These are phyloP conservation scores for Alnus rubra DNA, from an alignment of 306 rosid species.

Conservation along the genomic window DNA sequence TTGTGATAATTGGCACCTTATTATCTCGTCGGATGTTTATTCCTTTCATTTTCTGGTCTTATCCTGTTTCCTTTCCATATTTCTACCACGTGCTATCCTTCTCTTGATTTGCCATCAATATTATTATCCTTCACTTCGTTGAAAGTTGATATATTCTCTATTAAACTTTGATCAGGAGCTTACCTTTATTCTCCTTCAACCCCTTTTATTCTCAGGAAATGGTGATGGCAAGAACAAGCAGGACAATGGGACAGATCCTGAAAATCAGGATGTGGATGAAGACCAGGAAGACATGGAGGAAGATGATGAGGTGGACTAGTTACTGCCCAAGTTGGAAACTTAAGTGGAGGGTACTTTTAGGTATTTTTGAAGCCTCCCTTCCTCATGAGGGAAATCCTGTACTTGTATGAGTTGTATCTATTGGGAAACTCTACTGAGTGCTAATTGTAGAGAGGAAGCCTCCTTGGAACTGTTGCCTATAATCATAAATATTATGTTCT, in stretches of 20 bases:
- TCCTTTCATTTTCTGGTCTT: background rate
- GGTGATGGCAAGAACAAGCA: conserved; percentile 47
- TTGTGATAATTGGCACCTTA: background rate
- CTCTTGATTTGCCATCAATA: too few relatives aligned
- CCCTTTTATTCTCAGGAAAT: conserved; percentile 34
- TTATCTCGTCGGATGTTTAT: background rate
- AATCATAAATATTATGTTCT: background rate
- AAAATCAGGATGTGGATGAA: conserved; percentile 26
- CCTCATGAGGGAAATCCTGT: background rate
- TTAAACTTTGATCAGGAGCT: background rate
- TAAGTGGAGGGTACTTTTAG: background rate
- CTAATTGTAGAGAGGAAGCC: background rate
- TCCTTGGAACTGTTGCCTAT: background rate
- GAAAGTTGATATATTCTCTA: background rate
- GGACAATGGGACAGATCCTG: conserved; percentile 24
- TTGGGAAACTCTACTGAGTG: background rate
- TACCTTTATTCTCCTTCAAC: background rate
- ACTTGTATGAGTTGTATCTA: background rate
- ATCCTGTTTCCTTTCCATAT: too few relatives aligned
- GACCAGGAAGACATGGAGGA: conserved; percentile 21
- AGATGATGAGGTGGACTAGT: conserved; percentile 32
- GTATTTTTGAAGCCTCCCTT: background rate
- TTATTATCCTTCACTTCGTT: background rate
- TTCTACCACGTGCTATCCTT: too few relatives aligned
- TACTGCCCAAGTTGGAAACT: conserved; percentile 1